These are phyloP conservation scores for Teratosphaeria epicoccoides DNA, from an alignment of 2,329 filamentous ascomycete species.

Conservation along the genomic window DNA sequence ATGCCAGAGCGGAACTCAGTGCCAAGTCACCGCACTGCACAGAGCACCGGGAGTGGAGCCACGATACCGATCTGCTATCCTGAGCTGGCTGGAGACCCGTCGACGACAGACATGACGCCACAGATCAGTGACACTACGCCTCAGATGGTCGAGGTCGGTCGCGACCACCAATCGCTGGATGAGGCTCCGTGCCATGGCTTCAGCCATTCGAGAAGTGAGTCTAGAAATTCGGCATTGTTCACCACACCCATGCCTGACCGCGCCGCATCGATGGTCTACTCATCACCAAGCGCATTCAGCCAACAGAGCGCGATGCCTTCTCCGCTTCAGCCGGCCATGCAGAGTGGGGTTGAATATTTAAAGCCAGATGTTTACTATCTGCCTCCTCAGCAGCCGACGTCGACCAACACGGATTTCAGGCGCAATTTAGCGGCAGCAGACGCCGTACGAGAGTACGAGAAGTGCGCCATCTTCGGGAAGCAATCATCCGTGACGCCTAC, in stretches of 20 bases:
- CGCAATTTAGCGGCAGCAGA: neutral
- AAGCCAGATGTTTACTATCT: slow-evolving; percentile 9
- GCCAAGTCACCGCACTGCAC: slow-evolving; percentile 3
- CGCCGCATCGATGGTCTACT: neutral
- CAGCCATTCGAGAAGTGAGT: slow-evolving; percentile 4
- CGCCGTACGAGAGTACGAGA: neutral
- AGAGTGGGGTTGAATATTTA: neutral
- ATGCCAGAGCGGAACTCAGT: neutral
- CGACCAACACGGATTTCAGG: neutral
- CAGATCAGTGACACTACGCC: neutral
- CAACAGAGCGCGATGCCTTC: slow-evolving; percentile 21
- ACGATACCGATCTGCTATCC: slow-evolving; percentile 12
- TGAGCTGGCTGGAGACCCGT: slow-evolving; percentile 8
- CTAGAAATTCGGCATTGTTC: slow-evolving; percentile 2
- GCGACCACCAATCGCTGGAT: neutral
- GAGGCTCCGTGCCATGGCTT: slow-evolving; percentile 4
- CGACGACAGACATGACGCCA: slow-evolving; percentile 1
- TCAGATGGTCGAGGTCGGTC: neutral
- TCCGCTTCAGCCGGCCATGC: slow-evolving; percentile 15
- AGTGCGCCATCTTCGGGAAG: neutral
- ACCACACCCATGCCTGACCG: neutral
- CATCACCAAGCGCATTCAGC: slow-evolving; percentile 11
- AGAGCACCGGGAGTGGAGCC: slow-evolving; percentile 6
- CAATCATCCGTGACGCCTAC: neutral
- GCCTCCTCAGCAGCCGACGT: slow-evolving; percentile 3